Percentiles rank a stretch among this genome's conserved stretches.
These are phyloP conservation scores for Pleurotus pulmonarius DNA, from an alignment of 768 basidiomycete genomes.

Conservation along the genomic window DNA sequence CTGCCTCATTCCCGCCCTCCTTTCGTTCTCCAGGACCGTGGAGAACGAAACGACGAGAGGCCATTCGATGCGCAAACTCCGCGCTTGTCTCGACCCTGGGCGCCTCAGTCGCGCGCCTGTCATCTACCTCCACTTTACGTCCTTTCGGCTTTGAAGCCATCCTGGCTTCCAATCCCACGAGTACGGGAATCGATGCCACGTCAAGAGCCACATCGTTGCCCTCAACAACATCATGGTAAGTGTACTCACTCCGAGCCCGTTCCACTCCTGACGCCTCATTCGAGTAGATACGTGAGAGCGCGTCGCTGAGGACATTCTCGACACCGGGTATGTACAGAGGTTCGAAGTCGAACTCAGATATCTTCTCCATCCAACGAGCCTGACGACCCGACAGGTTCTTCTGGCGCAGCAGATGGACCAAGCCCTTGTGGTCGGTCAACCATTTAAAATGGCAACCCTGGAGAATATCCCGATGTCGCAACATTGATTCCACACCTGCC, in stretches of 20 bases:
- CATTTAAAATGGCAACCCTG: conserved; percentile 24
- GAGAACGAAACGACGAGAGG: conserved; percentile 15
- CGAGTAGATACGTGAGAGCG: conserved; percentile 28
- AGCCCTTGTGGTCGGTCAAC: conserved; percentile 30
- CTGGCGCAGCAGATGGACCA: conserved; percentile 28
- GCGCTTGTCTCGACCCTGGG: neutral
- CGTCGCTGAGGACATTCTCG: conserved; percentile 36
- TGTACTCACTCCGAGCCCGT: conserved; percentile 14
- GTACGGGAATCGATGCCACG: neutral
- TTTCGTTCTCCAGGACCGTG: conserved; percentile 14
- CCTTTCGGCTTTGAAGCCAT: neutral
- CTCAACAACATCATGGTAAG: neutral
- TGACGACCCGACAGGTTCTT: conserved; percentile 31
- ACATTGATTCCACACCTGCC: conserved; percentile 32
- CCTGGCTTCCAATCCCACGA: conserved; percentile 3
- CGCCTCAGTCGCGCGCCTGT: neutral
- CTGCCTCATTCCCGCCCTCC: conserved; percentile 12
- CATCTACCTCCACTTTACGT: neutral
- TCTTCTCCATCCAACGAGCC: conserved; percentile 33
- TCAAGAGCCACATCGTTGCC: neutral
- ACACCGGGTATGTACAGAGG: conserved; percentile 28
- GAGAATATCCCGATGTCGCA: conserved; percentile 23
- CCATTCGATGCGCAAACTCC: conserved; percentile 8
- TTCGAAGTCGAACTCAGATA: conserved; percentile 34
- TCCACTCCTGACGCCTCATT: conserved; percentile 12